Percentiles rank a stretch among this genome's conserved stretches.
These are phyloP conservation scores for Speleostelium caveatum DNA, from an alignment of 78 protist species.

Conservation along the genomic window DNA sequence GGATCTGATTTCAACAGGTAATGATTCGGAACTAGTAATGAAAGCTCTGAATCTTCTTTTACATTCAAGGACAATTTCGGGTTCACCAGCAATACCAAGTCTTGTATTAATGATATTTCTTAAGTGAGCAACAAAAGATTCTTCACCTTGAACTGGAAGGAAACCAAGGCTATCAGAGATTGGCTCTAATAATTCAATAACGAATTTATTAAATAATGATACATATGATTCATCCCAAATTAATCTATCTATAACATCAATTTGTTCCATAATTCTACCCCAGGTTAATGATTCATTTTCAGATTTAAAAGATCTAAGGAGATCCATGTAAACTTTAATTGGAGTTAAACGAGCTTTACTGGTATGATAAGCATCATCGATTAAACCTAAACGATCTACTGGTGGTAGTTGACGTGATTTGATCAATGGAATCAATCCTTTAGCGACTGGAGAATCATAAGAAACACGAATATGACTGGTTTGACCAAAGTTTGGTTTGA, in stretches of 20 bases:
- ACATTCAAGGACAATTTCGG: not conserved
- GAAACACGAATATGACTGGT: constrained; percentile 85
- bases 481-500: constrained; percentile 87
- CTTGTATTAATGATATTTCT: not conserved
- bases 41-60: constrained; percentile 24
- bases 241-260: too few relatives aligned
- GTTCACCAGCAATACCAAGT: constrained; percentile 9
- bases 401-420: constrained; percentile 19
- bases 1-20: constrained; percentile 2
- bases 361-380: constrained; percentile 40
- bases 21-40: not conserved
- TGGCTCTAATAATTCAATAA: not conserved
- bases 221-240: too few relatives aligned
- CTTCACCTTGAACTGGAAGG: not conserved
- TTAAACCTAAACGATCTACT: constrained; percentile 41
- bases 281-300: constrained; percentile 14
- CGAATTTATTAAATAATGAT: too few relatives aligned
- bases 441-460: constrained; percentile 31
- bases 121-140: not conserved
- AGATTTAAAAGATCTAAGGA: not conserved
- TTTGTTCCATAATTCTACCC: constrained; percentile 11
- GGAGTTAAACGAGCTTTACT: constrained; percentile 20
- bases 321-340: constrained; percentile 13
- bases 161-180: constrained; percentile 8
- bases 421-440: constrained; percentile 10